These are phyloP conservation scores for Apiospora rasikravindrae DNA, from an alignment of 2,329 filamentous ascomycete genomes.

Conservation along the genomic window DNA sequence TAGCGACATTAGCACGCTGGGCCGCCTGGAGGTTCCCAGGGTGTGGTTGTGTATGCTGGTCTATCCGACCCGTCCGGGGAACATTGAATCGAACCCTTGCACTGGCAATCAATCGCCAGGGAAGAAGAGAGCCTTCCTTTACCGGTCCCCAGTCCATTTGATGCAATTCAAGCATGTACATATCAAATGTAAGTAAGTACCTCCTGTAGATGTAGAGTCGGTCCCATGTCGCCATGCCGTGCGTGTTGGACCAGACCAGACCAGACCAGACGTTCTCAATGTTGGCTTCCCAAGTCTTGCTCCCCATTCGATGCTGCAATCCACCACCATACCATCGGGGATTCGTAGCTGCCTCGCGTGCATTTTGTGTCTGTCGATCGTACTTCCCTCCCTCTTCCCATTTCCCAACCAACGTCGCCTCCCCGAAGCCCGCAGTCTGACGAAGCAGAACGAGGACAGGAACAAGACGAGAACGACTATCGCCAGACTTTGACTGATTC, in stretches of 20 bases:
- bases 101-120: background rate
- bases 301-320: background rate
- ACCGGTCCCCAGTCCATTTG: background rate
- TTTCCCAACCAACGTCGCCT: slow-evolving; percentile 13
- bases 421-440: background rate
- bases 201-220: background rate
- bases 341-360: background rate
- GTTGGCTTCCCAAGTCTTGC: slow-evolving; percentile 1
- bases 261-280: background rate
- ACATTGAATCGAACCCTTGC: slow-evolving; percentile 15
- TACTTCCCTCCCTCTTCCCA: background rate
- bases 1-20: background rate
- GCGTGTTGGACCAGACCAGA: slow-evolving; percentile 1
- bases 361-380: slow-evolving; percentile 3
- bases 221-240: slow-evolving; percentile 13
- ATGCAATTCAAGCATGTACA: background rate
- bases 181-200: background rate
- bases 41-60: slow-evolving; percentile 6
- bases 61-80: slow-evolving; percentile 17
- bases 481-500: background rate
- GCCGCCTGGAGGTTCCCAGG: slow-evolving; percentile 5
- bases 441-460: background rate
- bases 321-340: background rate
- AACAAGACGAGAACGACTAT: background rate
- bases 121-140: background rate